Conservation (phyloP, 2,329 filamentous ascomycete genomes). For the Cryphonectria nitschkei region DNA sequence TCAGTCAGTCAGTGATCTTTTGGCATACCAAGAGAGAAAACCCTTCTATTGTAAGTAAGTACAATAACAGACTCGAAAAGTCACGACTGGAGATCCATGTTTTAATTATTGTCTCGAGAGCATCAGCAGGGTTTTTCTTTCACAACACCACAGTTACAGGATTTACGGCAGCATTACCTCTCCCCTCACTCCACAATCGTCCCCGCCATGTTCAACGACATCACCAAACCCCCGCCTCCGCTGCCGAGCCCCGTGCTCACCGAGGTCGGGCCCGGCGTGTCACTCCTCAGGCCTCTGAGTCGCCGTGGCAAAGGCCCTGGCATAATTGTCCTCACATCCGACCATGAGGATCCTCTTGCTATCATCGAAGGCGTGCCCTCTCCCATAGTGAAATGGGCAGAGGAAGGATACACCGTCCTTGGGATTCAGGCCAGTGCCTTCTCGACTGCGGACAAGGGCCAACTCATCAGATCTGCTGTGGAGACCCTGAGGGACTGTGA, state of each 20-base stretch:
- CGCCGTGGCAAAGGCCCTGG: slow-evolving; percentile 36
- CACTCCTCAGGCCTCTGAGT: slow-evolving; percentile 33
- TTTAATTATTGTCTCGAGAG: neutral
- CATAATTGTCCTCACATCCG: slow-evolving; percentile 32
- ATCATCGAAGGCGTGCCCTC: slow-evolving; percentile 25
- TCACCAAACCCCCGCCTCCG: slow-evolving; percentile 26
- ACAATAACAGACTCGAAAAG: neutral
- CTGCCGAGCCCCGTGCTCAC: slow-evolving; percentile 25
- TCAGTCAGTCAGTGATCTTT: neutral
- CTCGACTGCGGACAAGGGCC: neutral
- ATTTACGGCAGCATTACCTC: neutral
- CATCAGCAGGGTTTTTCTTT: neutral
- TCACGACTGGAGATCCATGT: neutral
- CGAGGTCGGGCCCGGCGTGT: slow-evolving; percentile 19
- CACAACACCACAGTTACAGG: neutral
- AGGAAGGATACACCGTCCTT: slow-evolving; percentile 29
- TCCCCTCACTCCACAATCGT: neutral
- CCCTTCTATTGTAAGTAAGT: neutral
- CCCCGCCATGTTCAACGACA: slow-evolving; percentile 23
- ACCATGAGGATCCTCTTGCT: slow-evolving; percentile 22
- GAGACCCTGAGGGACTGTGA: slow-evolving; percentile 19
- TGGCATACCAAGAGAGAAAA: neutral
- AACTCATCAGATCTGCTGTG: slow-evolving; percentile 16
- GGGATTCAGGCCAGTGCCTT: slow-evolving; percentile 25
- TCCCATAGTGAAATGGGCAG: slow-evolving; percentile 27